Base-by-base conservation (phyloP, 2,329 filamentous ascomycete genomes). In the Aspergillus quadrilineatus region DNA sequence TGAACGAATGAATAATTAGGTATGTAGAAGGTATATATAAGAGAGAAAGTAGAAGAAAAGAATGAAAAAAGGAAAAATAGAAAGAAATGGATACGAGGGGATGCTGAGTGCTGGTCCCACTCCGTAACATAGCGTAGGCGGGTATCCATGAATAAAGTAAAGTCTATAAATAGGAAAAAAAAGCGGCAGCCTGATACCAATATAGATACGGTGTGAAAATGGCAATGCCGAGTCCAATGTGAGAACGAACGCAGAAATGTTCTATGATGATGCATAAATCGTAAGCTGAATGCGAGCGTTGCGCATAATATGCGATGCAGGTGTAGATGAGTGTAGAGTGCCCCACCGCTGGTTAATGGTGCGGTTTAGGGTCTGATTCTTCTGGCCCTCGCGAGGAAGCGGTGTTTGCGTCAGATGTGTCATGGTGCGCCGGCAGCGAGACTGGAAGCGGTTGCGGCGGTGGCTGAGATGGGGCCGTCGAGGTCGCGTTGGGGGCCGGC, bases 221-320 rank as follows among this genome's bases (percentile, higher is more conserved):
- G n/a, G 22, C 7, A 10, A 22, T 22, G 39, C n/a, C 39, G 22
- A 42, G n/a, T 7, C 17, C 8, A 14, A 26, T 6, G n/a, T 7
- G 34, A 14, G 10, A 37, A 37, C 12, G 34, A 37, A 14, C 14
- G 34, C 34, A 9, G 14, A 37, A 10, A 37, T 37, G 34, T 37
- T 37, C 34, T 37, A 37, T 37, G 34, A 37, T 56, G 55, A 57
- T 59, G 53, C 57, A 50, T 59, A 53, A 59, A 53, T 59, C 57
- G 53, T 59, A 59, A 56, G 44, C 32, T 22, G 44, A 51, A 57
- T 52, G 49, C 39, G 44, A 51, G 43, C 37, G 30, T 47, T 7
- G 39, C 15, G 44, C 30, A 22, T 22, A 2, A 22, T 42, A 55
- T 51, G 45, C 43, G 37, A 52, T 48, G 43, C 47, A 17, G 42